Base-by-base conservation (phyloP, 257 asterid species). In the Forsythia viridissima region DNA sequence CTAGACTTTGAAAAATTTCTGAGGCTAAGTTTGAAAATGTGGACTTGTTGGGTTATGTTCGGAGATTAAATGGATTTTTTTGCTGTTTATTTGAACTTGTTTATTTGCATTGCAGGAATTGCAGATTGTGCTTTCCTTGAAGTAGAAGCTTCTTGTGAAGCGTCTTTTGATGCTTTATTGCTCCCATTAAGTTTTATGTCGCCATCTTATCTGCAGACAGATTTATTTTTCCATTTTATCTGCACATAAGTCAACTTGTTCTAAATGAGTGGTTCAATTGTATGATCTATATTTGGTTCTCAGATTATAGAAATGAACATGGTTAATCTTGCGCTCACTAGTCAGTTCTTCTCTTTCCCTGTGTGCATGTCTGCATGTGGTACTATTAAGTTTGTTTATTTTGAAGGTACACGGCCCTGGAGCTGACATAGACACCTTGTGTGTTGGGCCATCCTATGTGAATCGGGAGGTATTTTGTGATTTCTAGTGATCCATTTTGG, bases 341-440 rank as follows among this genome's bases (percentile, higher is more conserved):
- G 6, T 30, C 38, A 63, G 15, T 63, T 63, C 16, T 24, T 24
- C 34, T 21, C 70, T 3, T 39, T 10, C 38, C 40, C 38, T 8
- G 38, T 3, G 1, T 55, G 24, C 30, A n/a, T 55, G 20, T 63
- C 37, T 63, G 39, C 18, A 2, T 4, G 13, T 63, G 40, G 39
- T 63, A 1, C 15, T 63, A 63, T 63, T 10, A 21, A 39, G 3
- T 63, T 63, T 63, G 16, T 63, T 30, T 21, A 36, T 63, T 63
- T 63, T 63, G 15, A 73, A 91, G 96, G 96, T 91, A 44, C 92
- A 89, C 80, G 92, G 96, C 42, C 96, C 96, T 86, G 96, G 92
- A 76, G 86, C 93, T 51, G 96, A 91, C 75, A 85, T 91, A 74
- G 96, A 91, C 81, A 86, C 93, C 40, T 82, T 91, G 82, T 91